Evolutionary conservation across 2,329 filamentous ascomycete genomes (phyloP).

Genomic region (Botrytis hyacinthi): DNA sequence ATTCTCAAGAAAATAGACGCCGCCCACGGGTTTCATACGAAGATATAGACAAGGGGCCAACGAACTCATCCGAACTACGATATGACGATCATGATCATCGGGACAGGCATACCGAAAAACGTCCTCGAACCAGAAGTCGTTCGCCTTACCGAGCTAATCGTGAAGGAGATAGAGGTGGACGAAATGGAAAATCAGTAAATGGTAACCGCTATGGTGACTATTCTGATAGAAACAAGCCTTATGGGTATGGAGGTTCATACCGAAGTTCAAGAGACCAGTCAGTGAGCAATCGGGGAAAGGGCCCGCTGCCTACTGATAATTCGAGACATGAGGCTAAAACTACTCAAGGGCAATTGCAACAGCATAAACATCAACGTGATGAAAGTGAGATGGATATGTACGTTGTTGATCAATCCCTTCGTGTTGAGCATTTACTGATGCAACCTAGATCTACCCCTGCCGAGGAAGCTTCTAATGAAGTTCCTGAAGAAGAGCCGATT

Average conservation of each 20-base stretch:
- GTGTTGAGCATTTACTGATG: constrained; percentile 24
- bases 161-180: constrained; percentile 29
- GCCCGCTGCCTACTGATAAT: constrained; percentile 57
- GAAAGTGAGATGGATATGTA: constrained; percentile 44
- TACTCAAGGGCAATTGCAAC: constrained; percentile 57
- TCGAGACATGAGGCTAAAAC: constrained; percentile 66
- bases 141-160: constrained; percentile 47
- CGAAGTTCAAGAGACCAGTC: constrained; percentile 55
- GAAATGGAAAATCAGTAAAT: constrained; percentile 28
- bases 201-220: constrained; percentile 25
- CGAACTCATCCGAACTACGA: constrained; percentile 38
- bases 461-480: constrained; percentile 42
- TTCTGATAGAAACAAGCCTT: constrained; percentile 28
- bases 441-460: constrained; percentile 25
- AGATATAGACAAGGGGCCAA: constrained; percentile 50
- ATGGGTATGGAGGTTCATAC: constrained; percentile 44
- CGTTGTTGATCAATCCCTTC: not conserved
- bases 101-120: constrained; percentile 53
- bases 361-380: constrained; percentile 45
- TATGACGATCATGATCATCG: constrained; percentile 54
- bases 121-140: constrained; percentile 51
- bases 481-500: constrained; percentile 56
- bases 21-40: constrained; percentile 52
- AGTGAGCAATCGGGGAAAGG: constrained; percentile 62
- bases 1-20: constrained; percentile 46